phyloP scores from a whole-genome alignment of 1,284 basidiomycete genomes.

The Marasmius oreades region DNA sequence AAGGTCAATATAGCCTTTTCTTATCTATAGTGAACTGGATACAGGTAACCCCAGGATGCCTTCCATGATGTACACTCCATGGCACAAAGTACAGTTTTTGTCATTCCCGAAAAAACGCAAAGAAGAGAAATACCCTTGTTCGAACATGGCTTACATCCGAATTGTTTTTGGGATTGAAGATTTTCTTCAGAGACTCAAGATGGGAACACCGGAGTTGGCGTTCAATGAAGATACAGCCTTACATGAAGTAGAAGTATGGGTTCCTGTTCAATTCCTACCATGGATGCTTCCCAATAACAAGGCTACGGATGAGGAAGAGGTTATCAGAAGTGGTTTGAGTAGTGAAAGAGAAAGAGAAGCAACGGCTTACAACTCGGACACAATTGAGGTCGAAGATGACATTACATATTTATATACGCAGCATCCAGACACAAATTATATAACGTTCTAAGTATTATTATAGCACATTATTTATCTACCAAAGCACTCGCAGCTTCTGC shows the following conservation, averaged over 20 bases:
- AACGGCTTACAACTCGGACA: background rate
- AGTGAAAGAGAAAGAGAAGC: background rate
- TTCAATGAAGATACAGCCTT: background rate
- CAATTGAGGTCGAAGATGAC: background rate
- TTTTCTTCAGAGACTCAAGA: background rate
- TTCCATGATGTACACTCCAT: background rate
- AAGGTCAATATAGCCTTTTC: background rate
- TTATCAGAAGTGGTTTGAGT: background rate
- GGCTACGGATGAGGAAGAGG: background rate
- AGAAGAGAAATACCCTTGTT: background rate
- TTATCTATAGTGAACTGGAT: background rate
- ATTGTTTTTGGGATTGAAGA: background rate
- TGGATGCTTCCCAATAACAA: background rate
- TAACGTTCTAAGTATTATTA: background rate
- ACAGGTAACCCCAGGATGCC: background rate
- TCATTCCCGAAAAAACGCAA: background rate
- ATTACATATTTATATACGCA: background rate
- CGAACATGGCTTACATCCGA: background rate
- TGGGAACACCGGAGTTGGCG: background rate
- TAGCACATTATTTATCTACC: background rate
- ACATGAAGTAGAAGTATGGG: background rate
- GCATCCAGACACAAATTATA: background rate
- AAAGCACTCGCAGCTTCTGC: slow-evolving; percentile 27
- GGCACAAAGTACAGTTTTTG: background rate
- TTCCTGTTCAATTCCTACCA: background rate